Conservation (phyloP, 805 yeast genomes). For the Scheffersomyces stipitis region DNA sequence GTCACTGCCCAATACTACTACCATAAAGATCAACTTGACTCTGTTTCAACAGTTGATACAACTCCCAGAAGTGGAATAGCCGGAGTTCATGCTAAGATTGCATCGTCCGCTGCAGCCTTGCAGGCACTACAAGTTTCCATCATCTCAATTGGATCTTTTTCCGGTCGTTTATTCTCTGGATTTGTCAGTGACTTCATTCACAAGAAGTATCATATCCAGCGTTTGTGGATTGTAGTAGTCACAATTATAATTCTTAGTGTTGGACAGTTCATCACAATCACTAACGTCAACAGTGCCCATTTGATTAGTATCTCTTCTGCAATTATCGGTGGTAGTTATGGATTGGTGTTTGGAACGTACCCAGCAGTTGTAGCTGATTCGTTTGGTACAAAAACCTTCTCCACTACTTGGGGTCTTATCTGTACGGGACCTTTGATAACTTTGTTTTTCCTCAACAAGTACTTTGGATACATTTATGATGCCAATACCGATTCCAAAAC, state of each 20-base stretch:
- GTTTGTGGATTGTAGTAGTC: slow-evolving; percentile 63
- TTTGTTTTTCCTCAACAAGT: slow-evolving; percentile 52
- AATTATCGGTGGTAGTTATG: slow-evolving; percentile 65
- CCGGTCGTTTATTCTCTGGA: slow-evolving; percentile 66
- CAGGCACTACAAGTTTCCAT: slow-evolving; percentile 74
- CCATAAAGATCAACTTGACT: slow-evolving; percentile 37
- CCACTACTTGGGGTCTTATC: slow-evolving; percentile 74
- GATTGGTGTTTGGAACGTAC: slow-evolving; percentile 68
- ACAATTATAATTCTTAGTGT: slow-evolving; percentile 36
- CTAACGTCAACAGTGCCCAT: slow-evolving; percentile 24
- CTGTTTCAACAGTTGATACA: slow-evolving; percentile 10
- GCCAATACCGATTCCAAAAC: slow-evolving; percentile 38
- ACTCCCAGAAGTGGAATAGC: not conserved
- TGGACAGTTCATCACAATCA: slow-evolving; percentile 37
- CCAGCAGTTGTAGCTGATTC: slow-evolving; percentile 75
- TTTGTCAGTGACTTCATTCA: slow-evolving; percentile 61
- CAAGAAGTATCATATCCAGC: slow-evolving; percentile 50
- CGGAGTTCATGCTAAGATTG: slow-evolving; percentile 4
- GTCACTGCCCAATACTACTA: slow-evolving; percentile 45
- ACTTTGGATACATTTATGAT: slow-evolving; percentile 58
- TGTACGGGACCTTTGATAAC: slow-evolving; percentile 68
- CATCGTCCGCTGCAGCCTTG: slow-evolving; percentile 36
- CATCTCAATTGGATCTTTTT: slow-evolving; percentile 62
- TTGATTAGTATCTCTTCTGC: slow-evolving; percentile 51
- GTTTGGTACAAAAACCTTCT: slow-evolving; percentile 66